Conservation (phyloP, 805 yeast genomes). For the Wickerhamiella occidentalis region DNA sequence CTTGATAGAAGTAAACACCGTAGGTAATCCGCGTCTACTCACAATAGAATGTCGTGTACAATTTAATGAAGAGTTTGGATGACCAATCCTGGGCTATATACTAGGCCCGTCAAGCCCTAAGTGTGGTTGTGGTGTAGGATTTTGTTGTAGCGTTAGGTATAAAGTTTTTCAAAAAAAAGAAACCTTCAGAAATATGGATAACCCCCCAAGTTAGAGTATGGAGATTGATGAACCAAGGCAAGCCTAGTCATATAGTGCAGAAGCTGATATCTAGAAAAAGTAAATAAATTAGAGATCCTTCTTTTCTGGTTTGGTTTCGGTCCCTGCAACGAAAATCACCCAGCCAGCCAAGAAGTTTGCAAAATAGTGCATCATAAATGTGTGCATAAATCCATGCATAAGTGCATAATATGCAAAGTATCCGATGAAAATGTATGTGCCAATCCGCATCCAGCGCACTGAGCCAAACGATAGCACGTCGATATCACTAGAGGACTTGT, state of each 20-base stretch:
- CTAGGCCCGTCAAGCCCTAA: background rate
- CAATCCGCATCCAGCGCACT: constrained; percentile 24
- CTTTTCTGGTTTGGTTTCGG: background rate
- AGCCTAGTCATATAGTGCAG: no score
- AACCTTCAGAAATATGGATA: no score
- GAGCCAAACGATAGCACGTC: background rate
- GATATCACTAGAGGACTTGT: constrained; percentile 27
- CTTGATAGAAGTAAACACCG: constrained; percentile 12
- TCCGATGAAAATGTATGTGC: constrained; percentile 28
- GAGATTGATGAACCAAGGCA: background rate
- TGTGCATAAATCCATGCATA: constrained; percentile 64
- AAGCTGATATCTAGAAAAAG: no score
- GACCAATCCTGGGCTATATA: background rate
- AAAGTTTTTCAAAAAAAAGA: no score
- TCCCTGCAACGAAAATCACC: constrained; percentile 4
- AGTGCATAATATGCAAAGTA: constrained; percentile 50
- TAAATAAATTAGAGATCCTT: constrained; percentile 4
- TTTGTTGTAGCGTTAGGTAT: no score
- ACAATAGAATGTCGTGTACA: constrained; percentile 10
- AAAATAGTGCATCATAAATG: constrained; percentile 69
- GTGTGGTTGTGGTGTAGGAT: no score
- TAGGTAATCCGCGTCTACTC: constrained; percentile 10
- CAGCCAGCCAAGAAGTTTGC: constrained; percentile 33
- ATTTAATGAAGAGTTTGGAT: constrained; percentile 5
- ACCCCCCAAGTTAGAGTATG: no score